A percentile compares a stretch with the other conserved stretches of the same genome.
phyloP scores from a whole-genome alignment of 2,329 filamentous ascomycete genomes.

The Coniochaeta hoffmannii region DNA sequence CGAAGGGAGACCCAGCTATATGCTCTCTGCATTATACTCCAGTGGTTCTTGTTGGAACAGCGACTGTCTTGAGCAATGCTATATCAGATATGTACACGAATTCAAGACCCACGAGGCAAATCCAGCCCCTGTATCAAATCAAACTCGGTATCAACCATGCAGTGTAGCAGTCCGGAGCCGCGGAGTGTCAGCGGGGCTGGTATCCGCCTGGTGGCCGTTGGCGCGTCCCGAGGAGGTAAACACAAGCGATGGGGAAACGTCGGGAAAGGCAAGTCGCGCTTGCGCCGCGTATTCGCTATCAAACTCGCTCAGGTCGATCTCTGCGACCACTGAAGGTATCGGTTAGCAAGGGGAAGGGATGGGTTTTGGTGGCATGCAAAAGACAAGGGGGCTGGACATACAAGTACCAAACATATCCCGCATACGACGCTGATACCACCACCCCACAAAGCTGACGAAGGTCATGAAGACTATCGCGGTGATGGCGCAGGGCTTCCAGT shows the following conservation, averaged over 20 bases:
- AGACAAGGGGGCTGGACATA: background rate
- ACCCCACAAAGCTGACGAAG: slow-evolving; percentile 15
- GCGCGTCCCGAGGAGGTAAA: background rate
- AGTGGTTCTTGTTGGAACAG: too few species aligned
- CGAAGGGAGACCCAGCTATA: too few species aligned
- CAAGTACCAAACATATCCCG: slow-evolving; percentile 13
- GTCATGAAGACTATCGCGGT: slow-evolving; percentile 17
- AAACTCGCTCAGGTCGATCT: background rate
- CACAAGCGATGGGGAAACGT: background rate
- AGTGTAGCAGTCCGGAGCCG: background rate
- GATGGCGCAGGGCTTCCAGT: slow-evolving; percentile 16
- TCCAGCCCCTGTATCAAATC: too few species aligned
- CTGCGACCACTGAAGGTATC: background rate
- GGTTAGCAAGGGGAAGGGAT: background rate
- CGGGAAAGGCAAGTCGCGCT: background rate
- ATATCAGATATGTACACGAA: too few species aligned
- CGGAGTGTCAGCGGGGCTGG: background rate
- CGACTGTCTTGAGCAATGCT: too few species aligned
- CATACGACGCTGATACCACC: slow-evolving; percentile 21
- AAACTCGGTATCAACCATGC: background rate
- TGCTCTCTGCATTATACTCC: too few species aligned
- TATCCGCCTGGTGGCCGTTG: background rate
- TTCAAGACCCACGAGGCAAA: too few species aligned
- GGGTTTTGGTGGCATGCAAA: background rate
- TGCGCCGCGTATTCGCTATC: background rate